These are phyloP conservation scores for Penicillium sp. DNA, from an alignment of 2,329 filamentous ascomycete genomes.

Conservation along the genomic window DNA sequence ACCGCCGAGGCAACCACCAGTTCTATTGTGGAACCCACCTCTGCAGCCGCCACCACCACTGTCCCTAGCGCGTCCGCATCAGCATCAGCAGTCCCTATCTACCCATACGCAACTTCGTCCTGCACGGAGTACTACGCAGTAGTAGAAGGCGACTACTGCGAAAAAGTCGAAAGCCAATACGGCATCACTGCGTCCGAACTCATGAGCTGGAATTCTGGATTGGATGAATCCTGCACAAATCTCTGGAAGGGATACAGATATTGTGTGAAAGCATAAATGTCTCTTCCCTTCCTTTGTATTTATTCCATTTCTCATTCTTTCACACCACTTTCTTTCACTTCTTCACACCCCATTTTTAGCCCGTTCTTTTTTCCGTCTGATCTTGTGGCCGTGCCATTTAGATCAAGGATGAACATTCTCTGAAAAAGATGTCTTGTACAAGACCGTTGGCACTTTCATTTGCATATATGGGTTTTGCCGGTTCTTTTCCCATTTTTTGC, in stretches of 20 bases:
- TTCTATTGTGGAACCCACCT: not conserved
- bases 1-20: constrained; percentile 2
- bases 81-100: constrained; percentile 8
- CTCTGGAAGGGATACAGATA: constrained; percentile 34
- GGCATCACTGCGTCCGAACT: constrained; percentile 23
- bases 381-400: not conserved
- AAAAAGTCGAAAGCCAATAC: constrained; percentile 18
- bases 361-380: not conserved
- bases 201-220: constrained; percentile 27
- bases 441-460: constrained; percentile 10
- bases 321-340: not conserved
- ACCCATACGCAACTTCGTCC: constrained; percentile 24
- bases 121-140: constrained; percentile 25
- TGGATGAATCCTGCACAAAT: constrained; percentile 30
- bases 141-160: constrained; percentile 26
- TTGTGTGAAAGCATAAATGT: constrained; percentile 23
- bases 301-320: not conserved
- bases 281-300: constrained; percentile 1
- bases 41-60: not conserved
- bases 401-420: constrained; percentile 2
- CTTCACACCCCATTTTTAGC: not conserved
- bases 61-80: constrained; percentile 5
- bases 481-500: constrained; percentile 4
- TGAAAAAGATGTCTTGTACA: constrained; percentile 6
- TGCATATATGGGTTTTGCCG: not conserved